Evolutionary conservation across 345 rosid species (phyloP), one percentile per base, ranked within the genome.

Genomic region (Erodium maritimum): DNA sequence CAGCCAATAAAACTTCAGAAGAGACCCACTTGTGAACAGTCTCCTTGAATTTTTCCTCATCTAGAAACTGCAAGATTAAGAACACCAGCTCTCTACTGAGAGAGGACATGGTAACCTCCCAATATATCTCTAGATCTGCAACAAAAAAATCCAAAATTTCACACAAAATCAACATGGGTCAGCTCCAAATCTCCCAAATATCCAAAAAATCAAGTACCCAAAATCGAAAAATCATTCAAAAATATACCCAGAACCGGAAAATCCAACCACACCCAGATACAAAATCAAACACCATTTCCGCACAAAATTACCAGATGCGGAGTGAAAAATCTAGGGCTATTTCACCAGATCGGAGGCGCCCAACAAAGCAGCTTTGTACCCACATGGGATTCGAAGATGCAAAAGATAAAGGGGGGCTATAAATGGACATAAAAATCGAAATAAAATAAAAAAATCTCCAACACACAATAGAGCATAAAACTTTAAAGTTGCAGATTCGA

Each of bases 21-120:
- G 63, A 46, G 50, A 22, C 89, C 73, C 70, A 89, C 99, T 75
- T 89, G 79, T 89, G 95, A 78, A 89, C 99, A 70, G 99, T 93
- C 80, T 93, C 99, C 68, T 85, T 93, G 70, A 89, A 93, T 81
- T 93, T 93, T 68, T 93, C 99, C 81, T 93, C 99, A 68, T 93
- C 99, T 16, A 93, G 83, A 79, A 93, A 93, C 85, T 93, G 99
- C 74, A 93, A 74, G 75, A 93, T 93, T 88, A 93, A 73, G 82
- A 93, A 89, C 68, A 93, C 96, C 17, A 89, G 91, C 91, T 93
- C 99, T 80, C 99, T 79, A 73, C 99, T 93, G 62, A 93, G 94
- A 75, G 96, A 89, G 51, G 99, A 89, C 96, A 90, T 90, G 71
- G 67, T 63, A 60, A 65, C 59, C 65, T 69, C 77, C 18, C 69